Percentiles rank a stretch among this genome's conserved stretches.
These are phyloP conservation scores for Nidula niveotomentosa DNA, from an alignment of 1,284 basidiomycete species.

Conservation along the genomic window DNA sequence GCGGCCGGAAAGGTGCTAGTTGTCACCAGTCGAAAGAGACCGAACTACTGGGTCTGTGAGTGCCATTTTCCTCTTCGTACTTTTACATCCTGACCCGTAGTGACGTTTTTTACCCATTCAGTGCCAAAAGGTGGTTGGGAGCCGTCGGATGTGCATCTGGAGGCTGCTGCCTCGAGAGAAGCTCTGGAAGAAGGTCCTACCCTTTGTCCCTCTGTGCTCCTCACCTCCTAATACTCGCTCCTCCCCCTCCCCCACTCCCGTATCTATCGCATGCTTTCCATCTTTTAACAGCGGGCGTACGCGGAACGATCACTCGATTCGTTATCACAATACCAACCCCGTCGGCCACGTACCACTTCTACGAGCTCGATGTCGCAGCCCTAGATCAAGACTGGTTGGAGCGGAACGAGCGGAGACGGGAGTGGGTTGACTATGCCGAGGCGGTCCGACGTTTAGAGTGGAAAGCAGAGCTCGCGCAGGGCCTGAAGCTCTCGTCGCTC, in stretches of 20 bases:
- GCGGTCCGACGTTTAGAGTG: conserved; percentile 70
- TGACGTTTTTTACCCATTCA: conserved; percentile 24
- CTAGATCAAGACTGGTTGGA: conserved; percentile 80
- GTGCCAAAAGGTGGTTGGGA: conserved; percentile 90
- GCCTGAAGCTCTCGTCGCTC: conserved; percentile 59
- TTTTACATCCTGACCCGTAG: conserved; percentile 7
- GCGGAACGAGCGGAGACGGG: conserved; percentile 68
- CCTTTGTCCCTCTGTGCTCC: conserved; percentile 73
- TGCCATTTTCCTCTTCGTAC: conserved; percentile 22
- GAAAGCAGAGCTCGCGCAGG: conserved; percentile 79
- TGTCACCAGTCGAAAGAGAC: conserved; percentile 78
- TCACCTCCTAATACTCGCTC: conserved; percentile 57
- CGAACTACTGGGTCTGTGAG: conserved; percentile 83
- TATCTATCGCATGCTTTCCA: conserved; percentile 28
- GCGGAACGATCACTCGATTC: conserved; percentile 74
- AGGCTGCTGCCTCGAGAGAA: conserved; percentile 84
- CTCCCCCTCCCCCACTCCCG: conserved; percentile 21
- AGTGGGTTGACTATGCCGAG: conserved; percentile 85
- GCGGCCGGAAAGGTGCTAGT: conserved; percentile 73
- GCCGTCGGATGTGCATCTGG: conserved; percentile 71
- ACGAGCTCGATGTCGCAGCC: conserved; percentile 75
- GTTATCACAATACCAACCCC: conserved; percentile 76
- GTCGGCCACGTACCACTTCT: conserved; percentile 82
- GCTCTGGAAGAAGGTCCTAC: conserved; percentile 91
- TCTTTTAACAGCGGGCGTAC: conserved; percentile 66